Evolutionary conservation across 257 asterid species (phyloP), one percentile per base, ranked within the genome.

Genomic region (Capsicum chinense): DNA sequence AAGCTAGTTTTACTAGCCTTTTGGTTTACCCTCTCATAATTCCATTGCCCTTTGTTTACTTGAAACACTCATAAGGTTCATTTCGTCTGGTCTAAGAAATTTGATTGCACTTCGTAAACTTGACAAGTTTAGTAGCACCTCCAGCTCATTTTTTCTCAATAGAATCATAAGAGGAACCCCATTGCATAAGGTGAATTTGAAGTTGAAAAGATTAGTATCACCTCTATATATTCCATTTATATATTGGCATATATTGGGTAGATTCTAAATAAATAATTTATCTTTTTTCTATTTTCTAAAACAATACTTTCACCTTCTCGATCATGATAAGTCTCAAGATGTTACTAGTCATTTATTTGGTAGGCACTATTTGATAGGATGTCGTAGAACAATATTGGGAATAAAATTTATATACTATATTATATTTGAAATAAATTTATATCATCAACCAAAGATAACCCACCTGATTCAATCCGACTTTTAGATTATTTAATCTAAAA

Each of bases 51-150:
- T 59, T 64, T 7, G 9, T 64, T 64, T 64, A 4, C 42, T 64
- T 26, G 1, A 26, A 12, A 33, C 71, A 33, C 44, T 66, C 17
- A 12, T 66, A 66, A 44, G 9, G 54, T 71, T 14, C 57, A 44
- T 71, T n/a, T n/a, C 56, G 39, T 71, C 58, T 71, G 1, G 79
- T 66, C 73, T 2, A 66, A 66, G 47, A 66, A 66, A 66, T 66
- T 59, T 33, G 9, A 66, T 66, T 33, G n/a, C n/a, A 47, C 15
- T 37, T 39, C 7, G 52, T 37, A 39, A 68, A 68, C 13, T 68
- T 68, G 47, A 33, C 73, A 37, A 33, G 76, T 37, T 68, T 15
- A 68, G 76, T 67, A 14, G 1, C 39, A 57, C 60, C 60, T 56
- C 60, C 60, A 56, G n/a, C 6, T 6, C n/a, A 56, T 4, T 66